These are phyloP conservation scores for Suillus subaureus DNA, from an alignment of 768 basidiomycete species.

Conservation along the genomic window DNA sequence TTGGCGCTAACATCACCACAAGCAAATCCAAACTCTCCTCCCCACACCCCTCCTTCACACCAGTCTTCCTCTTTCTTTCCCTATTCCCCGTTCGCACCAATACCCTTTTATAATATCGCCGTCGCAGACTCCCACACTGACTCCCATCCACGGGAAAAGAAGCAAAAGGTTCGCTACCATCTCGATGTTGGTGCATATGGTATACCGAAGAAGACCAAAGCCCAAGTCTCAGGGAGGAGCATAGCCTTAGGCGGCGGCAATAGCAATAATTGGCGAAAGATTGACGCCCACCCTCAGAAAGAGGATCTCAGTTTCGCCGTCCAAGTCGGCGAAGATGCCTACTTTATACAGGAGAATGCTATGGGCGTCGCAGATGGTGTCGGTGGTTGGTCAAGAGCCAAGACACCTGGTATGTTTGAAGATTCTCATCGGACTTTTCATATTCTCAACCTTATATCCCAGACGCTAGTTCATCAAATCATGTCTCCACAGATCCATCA, in stretches of 20 bases:
- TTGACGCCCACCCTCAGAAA: conserved; percentile 27
- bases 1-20: conserved; percentile 49
- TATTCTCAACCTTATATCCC: neutral
- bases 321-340: conserved; percentile 92
- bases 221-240: conserved; percentile 30
- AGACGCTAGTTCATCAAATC: conserved; percentile 26
- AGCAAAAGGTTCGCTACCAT: conserved; percentile 42
- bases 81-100: conserved; percentile 35
- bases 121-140: conserved; percentile 25
- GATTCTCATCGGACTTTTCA: neutral
- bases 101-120: conserved; percentile 30
- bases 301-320: conserved; percentile 54
- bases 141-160: conserved; percentile 33
- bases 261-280: conserved; percentile 29
- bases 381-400: conserved; percentile 78
- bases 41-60: conserved; percentile 30
- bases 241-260: conserved; percentile 10
- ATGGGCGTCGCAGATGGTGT: conserved; percentile 97
- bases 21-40: conserved; percentile 32
- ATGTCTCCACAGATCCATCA: conserved; percentile 42
- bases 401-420: conserved; percentile 34
- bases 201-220: conserved; percentile 62
- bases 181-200: conserved; percentile 85
- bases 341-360: conserved; percentile 79
- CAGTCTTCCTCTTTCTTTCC: conserved; percentile 39